Base-by-base conservation (phyloP, 176 grass and related monocot genomes). In the Thinopyrum elongatum region DNA sequence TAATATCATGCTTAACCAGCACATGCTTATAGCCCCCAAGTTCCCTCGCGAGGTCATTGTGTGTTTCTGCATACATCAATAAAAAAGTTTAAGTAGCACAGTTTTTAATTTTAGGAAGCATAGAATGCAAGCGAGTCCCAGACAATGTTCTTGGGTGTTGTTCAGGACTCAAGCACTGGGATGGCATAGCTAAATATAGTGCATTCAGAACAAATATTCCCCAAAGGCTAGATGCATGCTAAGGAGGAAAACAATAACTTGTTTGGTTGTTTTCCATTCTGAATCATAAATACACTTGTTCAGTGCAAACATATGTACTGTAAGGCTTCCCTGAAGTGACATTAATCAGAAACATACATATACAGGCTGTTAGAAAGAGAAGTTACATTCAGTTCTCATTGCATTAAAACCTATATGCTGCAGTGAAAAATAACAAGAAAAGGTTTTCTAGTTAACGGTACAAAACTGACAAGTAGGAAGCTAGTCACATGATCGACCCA, bases 1-100 rank as follows among this genome's bases (percentile, higher is more conserved):
- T 88, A 66, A 98, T 91, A 83, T 91, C 89, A 65, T 59, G 88
- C 75, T 89, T 87, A 83, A 95, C 88, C 3, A 72, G 63, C 74
- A 95, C 83, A 86, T 98, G 88, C 42, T 88, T 91, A 65, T 98
- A 98, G 42, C 96, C 93, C 57, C 96, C 96, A 72, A 98, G 88
- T 70, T 95, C 93, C 78, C 94, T 94, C 0, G 90, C 82, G 10
- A 98, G 93, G 44, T 94, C 93, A 81, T 95, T 95, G 82, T 88
- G 49, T 39, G 96, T 98, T 82, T 89, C 93, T 95, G 83, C 49
- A 76, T 14, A 80, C 22, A 90, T 84, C 36, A 46, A 21, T 49
- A 59, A 8, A 53, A 7, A 61, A 77, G 55, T 31, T 30, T 78
- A 49, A 38, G 74, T 39, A 15, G 34, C 23, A 62, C 41, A 73